A percentile compares a stretch with the other conserved stretches of the same genome.
Conservation (phyloP, 345 rosid genomes). For the Ceriops zippeliana region DNA sequence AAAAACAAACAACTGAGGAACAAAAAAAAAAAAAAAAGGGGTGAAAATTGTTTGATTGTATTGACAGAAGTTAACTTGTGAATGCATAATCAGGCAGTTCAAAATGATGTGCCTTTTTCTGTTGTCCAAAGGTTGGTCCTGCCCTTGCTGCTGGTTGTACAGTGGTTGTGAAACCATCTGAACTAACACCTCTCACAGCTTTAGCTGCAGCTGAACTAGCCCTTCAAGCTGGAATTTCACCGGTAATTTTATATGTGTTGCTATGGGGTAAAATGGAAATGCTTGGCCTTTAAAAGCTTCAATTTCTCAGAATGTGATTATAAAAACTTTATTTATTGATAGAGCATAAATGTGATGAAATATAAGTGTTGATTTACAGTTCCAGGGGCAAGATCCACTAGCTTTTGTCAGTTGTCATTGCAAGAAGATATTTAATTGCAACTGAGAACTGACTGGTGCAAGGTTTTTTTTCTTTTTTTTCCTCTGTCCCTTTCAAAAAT, state of each 20-base stretch:
- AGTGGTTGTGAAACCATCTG: constrained; percentile 92
- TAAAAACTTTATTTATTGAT: too few relatives aligned
- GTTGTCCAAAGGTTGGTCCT: constrained; percentile 73
- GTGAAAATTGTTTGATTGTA: constrained; percentile 8
- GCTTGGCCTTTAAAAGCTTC: background rate
- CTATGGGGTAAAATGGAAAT: too few relatives aligned
- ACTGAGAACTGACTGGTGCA: too few relatives aligned
- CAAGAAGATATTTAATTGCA: too few relatives aligned
- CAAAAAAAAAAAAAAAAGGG: background rate
- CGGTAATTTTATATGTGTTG: constrained; percentile 45
- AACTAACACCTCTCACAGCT: constrained; percentile 91
- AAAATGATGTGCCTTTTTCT: constrained; percentile 25
- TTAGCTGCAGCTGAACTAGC: constrained; percentile 93
- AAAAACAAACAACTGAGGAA: background rate
- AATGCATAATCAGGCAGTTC: background rate
- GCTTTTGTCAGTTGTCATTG: too few relatives aligned
- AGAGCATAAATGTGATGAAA: too few relatives aligned
- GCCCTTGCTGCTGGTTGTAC: constrained; percentile 99
- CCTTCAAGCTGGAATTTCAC: constrained; percentile 97
- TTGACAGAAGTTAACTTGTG: background rate
- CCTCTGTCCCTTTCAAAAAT: too few relatives aligned
- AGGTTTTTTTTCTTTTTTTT: too few relatives aligned
- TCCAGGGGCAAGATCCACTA: too few relatives aligned
- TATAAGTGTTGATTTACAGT: too few relatives aligned
- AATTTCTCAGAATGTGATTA: too few relatives aligned